These are phyloP conservation scores for Daucus carota DNA, from an alignment of 129 eudicot species.

Conservation along the genomic window DH1_v3.0 NC_030384.2:34287501-34288000, in stretches of 20 bases:
- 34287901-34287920: background rate
- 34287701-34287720: background rate
- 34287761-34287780: background rate
- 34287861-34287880: background rate
- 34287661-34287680: background rate
- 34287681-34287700: background rate
- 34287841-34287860: background rate
- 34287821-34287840: constrained; percentile 7
- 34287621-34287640: background rate
- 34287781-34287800: background rate
- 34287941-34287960: background rate
- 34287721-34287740: background rate
- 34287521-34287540: too few relatives aligned
- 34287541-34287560: too few relatives aligned
- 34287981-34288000: background rate
- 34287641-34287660: background rate
- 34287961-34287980: background rate
- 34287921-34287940: background rate
- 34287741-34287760: background rate
- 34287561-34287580: background rate
- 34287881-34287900: background rate
- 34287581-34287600: background rate
- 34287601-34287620: background rate
- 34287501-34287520: too few relatives aligned
- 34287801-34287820: background rate